Conservation (phyloP, 768 basidiomycete species). For the Glaciozyma antarctica region DNA sequence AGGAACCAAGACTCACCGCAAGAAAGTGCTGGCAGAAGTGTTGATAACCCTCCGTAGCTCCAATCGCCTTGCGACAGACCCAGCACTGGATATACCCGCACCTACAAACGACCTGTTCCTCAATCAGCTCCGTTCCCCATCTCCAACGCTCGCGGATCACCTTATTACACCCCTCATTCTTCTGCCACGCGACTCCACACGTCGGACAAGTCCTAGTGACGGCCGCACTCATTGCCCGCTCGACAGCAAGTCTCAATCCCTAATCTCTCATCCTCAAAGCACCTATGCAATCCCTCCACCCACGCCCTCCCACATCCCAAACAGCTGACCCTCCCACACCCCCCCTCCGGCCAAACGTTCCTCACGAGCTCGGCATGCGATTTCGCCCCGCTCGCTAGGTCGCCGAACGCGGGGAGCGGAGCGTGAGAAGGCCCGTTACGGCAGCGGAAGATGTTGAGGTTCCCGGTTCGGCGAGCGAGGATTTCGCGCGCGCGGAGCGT, state of each 20-base stretch:
- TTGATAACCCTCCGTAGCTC: not conserved
- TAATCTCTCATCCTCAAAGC: slow-evolving; percentile 6
- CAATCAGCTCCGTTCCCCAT: not conserved
- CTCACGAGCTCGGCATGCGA: not conserved
- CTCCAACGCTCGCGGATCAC: not conserved
- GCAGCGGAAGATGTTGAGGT: not conserved
- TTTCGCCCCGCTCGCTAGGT: not conserved
- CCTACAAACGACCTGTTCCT: slow-evolving; percentile 12
- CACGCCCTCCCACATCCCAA: not conserved
- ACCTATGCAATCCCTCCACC: not conserved
- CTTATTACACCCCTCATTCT: slow-evolving; percentile 16
- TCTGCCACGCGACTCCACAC: slow-evolving; percentile 5
- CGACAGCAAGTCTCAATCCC: slow-evolving; percentile 8
- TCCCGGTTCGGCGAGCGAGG: not conserved
- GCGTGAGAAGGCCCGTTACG: not conserved
- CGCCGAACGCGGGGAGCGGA: not conserved
- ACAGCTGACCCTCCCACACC: not conserved
- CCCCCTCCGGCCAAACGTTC: not conserved
- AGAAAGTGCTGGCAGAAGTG: slow-evolving; percentile 16
- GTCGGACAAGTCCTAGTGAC: not conserved
- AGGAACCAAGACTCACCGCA: not conserved
- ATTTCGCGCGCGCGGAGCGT: not conserved
- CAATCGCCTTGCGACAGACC: slow-evolving; percentile 1
- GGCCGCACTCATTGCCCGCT: slow-evolving; percentile 16
- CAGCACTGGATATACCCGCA: slow-evolving; percentile 10